Base-by-base conservation (phyloP, 2,329 filamentous ascomycete species). In the Phoma sp. region DNA sequence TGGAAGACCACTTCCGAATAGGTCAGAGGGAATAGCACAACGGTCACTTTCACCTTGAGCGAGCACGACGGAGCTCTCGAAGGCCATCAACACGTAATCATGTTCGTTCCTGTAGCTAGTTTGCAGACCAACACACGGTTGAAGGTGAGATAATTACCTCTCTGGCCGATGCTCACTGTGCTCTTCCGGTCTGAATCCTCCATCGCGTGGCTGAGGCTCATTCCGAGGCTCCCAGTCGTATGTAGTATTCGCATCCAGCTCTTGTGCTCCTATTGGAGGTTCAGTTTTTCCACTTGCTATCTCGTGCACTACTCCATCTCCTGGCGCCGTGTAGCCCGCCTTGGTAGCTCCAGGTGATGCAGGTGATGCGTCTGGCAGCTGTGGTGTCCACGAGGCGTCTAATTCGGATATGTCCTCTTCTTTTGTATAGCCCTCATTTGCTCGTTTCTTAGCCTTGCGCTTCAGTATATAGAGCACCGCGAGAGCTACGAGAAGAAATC, bases 401-500 rank as follows among this genome's bases (percentile, higher is more conserved):
- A 55, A 17, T 12, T 55, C 52, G 12, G 52, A 45, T 0, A 38
- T 19, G 3, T 55, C 41, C 19, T 50, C 40, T 17, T 49, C 40
- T 24, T 45, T 37, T 7, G 41, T 36, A 27, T 50, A 45, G 12
- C 41, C 52, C 15, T 35, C 40, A 8, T 40, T 43, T 7, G 31
- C 21, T 36, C 31, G 31, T 0, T 22, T 7, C 19, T 41, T 50
- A 3, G 45, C 41, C 29, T 21, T 55, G 2, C 46, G 52, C 32
- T 50, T 50, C 9, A 55, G 24, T 8, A 46, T 1, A 31, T 41
- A 55, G 1, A 55, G 29, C 9, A 56, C 27, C 9, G 53, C 57
- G 17, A 63, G 53, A 10, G 55, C 36, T 41, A 67, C 29, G 7
- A 54, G 37, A 7, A 60, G 39, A 13, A 60, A 32, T 12, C 57